Percentiles rank a stretch among this genome's conserved stretches.
phyloP scores from a whole-genome alignment of 2,329 filamentous ascomycete genomes.

The Calycina herbarum region DNA sequence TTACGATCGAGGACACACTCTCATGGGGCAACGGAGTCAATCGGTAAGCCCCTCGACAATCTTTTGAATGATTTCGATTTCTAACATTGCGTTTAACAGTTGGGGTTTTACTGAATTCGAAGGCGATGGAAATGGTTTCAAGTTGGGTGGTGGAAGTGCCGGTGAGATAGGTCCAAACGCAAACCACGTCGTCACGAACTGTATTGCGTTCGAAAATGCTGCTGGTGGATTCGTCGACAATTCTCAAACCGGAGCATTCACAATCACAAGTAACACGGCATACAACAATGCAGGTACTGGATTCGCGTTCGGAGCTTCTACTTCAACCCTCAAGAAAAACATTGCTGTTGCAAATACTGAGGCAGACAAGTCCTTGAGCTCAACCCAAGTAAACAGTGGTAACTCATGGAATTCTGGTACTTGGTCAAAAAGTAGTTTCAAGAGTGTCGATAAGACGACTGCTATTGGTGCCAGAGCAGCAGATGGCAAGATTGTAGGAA shows the following conservation, averaged over 20 bases:
- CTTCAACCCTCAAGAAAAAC: conserved; percentile 42
- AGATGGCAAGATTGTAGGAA: conserved; percentile 43
- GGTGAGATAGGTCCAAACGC: conserved; percentile 40
- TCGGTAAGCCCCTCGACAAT: background rate
- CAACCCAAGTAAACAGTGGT: conserved; percentile 35
- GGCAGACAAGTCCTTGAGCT: conserved; percentile 32
- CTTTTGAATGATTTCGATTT: background rate
- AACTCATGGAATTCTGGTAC: conserved; percentile 46
- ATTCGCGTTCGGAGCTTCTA: conserved; percentile 41
- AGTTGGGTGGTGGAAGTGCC: conserved; percentile 40
- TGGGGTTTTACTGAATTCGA: conserved; percentile 46
- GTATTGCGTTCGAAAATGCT: conserved; percentile 46
- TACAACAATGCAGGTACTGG: conserved; percentile 47
- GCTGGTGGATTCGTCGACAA: conserved; percentile 50
- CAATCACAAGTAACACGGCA: conserved; percentile 46
- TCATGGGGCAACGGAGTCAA: conserved; percentile 50
- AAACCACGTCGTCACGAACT: conserved; percentile 47
- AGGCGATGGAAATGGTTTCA: conserved; percentile 51
- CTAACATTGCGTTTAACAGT: conserved; percentile 17
- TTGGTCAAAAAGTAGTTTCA: conserved; percentile 43
- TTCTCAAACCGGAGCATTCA: conserved; percentile 43
- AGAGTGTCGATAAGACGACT: conserved; percentile 39
- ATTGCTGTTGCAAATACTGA: conserved; percentile 41
- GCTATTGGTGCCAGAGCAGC: conserved; percentile 42
- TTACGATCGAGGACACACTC: conserved; percentile 47